These are phyloP conservation scores for Fonsecaea pedrosoi DNA, from an alignment of 2,329 filamentous ascomycete genomes.

Conservation along the genomic window DNA sequence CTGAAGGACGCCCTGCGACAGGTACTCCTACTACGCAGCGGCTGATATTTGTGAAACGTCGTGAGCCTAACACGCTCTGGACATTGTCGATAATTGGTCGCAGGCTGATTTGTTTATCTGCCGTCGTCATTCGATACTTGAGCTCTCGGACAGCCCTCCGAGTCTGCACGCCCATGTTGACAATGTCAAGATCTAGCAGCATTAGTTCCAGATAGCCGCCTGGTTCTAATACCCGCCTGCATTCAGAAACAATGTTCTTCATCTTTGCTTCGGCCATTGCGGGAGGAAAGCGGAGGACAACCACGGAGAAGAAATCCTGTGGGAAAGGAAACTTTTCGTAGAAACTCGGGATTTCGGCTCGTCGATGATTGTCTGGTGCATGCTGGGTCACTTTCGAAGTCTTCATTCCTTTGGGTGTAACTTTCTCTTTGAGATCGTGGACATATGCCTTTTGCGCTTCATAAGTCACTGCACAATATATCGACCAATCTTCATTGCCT, in stretches of 20 bases:
- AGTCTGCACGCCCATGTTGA: slow-evolving; percentile 57
- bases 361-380: slow-evolving; percentile 37
- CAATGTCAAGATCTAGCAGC: slow-evolving; percentile 57
- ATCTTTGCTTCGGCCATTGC: slow-evolving; percentile 53
- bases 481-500: slow-evolving; percentile 61
- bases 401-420: slow-evolving; percentile 38
- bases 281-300: slow-evolving; percentile 55
- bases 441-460: slow-evolving; percentile 49
- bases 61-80: slow-evolving; percentile 53
- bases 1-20: slow-evolving; percentile 53
- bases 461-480: slow-evolving; percentile 59
- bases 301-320: slow-evolving; percentile 54
- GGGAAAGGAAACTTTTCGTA: slow-evolving; percentile 55
- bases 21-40: slow-evolving; percentile 58
- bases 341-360: slow-evolving; percentile 49
- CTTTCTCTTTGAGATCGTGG: slow-evolving; percentile 50
- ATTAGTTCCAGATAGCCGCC: slow-evolving; percentile 59
- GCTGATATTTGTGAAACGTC: slow-evolving; percentile 57
- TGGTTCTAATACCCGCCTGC: slow-evolving; percentile 56
- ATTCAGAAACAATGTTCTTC: slow-evolving; percentile 55
- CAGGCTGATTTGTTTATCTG: slow-evolving; percentile 52
- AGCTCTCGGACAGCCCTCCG: slow-evolving; percentile 54
- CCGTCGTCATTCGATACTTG: slow-evolving; percentile 54
- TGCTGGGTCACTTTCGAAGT: slow-evolving; percentile 49
- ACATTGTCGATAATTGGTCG: slow-evolving; percentile 57